Percentiles rank a stretch among this genome's conserved stretches.
Evolutionary conservation across 495 filamentous ascomycete genomes (phyloP).

Genomic region (Xylaria curta): DNA sequence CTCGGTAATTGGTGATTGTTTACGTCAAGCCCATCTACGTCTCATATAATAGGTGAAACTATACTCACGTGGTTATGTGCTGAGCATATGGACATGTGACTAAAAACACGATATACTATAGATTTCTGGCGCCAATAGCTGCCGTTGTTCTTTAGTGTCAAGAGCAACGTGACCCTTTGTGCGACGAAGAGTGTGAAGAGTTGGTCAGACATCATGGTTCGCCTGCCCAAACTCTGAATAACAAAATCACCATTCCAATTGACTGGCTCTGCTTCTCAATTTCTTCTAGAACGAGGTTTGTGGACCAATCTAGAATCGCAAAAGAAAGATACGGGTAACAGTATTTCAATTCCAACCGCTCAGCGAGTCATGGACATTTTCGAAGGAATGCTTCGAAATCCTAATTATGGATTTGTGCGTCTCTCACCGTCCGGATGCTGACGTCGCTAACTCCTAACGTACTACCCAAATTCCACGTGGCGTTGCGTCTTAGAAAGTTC

Average conservation of each 20-base stretch:
- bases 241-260: background rate
- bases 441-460: background rate
- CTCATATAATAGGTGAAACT: background rate
- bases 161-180: background rate
- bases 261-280: background rate
- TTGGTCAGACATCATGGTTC: background rate
- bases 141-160: background rate
- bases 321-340: background rate
- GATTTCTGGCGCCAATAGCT: background rate
- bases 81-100: background rate
- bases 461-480: background rate
- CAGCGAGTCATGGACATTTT: background rate
- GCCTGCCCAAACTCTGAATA: background rate
- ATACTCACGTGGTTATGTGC: background rate
- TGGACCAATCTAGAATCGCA: background rate
- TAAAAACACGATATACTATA: background rate
- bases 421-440: constrained; percentile 1
- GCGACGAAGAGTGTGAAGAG: background rate
- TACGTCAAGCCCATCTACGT: background rate
- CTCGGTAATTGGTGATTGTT: background rate
- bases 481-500: background rate
- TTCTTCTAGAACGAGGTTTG: background rate
- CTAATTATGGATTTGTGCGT: constrained; percentile 19
- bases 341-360: constrained; percentile 15
- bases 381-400: constrained; percentile 6